These are phyloP conservation scores for Staphylotrichum longicolle DNA, from an alignment of 495 filamentous ascomycete genomes.

Conservation along the genomic window DNA sequence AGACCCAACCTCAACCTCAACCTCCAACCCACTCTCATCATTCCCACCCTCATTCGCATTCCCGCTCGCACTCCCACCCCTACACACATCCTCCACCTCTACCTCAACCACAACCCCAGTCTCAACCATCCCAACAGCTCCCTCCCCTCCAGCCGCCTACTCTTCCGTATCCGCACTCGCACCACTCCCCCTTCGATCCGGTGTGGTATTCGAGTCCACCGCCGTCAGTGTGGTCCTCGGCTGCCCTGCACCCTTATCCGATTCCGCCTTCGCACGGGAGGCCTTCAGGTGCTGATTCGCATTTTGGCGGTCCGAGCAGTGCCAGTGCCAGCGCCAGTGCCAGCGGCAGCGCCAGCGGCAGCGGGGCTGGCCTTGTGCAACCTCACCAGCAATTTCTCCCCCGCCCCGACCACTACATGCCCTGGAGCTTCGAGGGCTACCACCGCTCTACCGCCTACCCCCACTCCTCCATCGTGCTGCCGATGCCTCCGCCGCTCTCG, in stretches of 20 bases:
- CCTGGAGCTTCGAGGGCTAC: conserved; percentile 7
- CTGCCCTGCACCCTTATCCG: not conserved
- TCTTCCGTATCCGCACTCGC: conserved; percentile 9
- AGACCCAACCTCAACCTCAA: conserved; percentile 3
- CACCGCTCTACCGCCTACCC: conserved; percentile 8
- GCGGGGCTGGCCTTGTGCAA: conserved; percentile 8
- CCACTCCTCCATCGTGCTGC: conserved; percentile 3
- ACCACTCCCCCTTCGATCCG: conserved; percentile 27
- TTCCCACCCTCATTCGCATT: too few relatives aligned
- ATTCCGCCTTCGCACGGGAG: conserved; percentile 7
- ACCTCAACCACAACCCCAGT: not conserved
- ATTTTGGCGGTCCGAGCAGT: not conserved
- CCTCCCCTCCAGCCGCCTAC: conserved; percentile 4
- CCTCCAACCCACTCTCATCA: not conserved
- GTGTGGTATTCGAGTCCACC: conserved; percentile 23
- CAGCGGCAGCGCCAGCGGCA: not conserved
- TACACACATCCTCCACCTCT: not conserved
- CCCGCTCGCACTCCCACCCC: not conserved
- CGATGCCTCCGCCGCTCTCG: not conserved
- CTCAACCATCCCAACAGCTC: conserved; percentile 4
- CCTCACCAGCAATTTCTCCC: conserved; percentile 7
- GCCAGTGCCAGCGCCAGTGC: too few relatives aligned
- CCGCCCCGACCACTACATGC: conserved; percentile 11
- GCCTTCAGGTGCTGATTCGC: conserved; percentile 1
- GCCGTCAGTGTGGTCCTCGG: conserved; percentile 15